phyloP scores from a whole-genome alignment of 345 rosid species.

The Brassica rapa region DNA sequence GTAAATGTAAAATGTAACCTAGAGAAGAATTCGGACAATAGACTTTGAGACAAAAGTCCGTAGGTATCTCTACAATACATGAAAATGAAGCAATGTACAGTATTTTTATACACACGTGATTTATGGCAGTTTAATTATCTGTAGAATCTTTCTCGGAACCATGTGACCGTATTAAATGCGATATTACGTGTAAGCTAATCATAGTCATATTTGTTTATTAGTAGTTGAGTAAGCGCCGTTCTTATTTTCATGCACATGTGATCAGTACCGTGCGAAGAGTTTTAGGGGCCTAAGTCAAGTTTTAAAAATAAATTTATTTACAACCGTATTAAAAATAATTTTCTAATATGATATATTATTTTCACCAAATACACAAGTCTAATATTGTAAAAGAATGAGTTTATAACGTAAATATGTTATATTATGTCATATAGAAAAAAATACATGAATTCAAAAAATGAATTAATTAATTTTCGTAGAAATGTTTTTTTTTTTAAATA shows the following conservation, averaged over 20 bases:
- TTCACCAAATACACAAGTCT: no score
- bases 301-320: no score
- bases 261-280: background rate
- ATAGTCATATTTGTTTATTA: background rate
- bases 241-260: slow-evolving; percentile 27
- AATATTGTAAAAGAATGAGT: no score
- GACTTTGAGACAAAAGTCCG: background rate
- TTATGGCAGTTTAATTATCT: slow-evolving; percentile 19
- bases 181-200: slow-evolving; percentile 33
- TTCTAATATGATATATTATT: no score
- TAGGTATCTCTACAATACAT: slow-evolving; percentile 3
- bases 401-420: no score
- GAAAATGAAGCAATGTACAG: background rate
- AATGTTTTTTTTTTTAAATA: no score
- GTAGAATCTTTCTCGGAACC: slow-evolving; percentile 32
- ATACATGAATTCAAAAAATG: no score
- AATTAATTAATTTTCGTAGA: no score
- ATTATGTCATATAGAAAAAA: no score
- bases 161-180: slow-evolving; percentile 28
- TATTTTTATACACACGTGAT: slow-evolving; percentile 14
- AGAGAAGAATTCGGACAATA: background rate
- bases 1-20: background rate
- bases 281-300: no score
- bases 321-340: no score
- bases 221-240: background rate